phyloP scores from a whole-genome alignment of 1,284 basidiomycete genomes.

The Vanrija pseudolonga region DNA sequence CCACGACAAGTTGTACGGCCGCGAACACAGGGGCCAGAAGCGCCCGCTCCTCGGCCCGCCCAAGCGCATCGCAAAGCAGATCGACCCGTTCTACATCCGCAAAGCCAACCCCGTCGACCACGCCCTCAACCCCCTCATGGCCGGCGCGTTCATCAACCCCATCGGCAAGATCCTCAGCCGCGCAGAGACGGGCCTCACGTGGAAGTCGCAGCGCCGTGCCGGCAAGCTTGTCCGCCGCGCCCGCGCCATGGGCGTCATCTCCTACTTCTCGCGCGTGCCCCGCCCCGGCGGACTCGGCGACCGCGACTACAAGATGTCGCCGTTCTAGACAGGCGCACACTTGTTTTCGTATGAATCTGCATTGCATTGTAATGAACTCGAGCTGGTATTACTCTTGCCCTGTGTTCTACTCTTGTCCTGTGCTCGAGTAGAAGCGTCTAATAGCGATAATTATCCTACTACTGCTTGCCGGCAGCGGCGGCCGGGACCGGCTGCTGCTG shows the following conservation, averaged over 20 bases:
- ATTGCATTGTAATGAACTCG: no score
- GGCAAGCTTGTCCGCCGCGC: conserved; percentile 87
- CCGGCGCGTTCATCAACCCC: conserved; percentile 66
- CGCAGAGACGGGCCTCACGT: conserved; percentile 69
- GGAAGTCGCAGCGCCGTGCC: conserved; percentile 72
- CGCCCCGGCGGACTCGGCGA: conserved; percentile 20
- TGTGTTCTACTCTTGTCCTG: no score
- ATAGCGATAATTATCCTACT: no score
- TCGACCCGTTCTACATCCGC: conserved; percentile 45
- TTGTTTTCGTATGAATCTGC: no score
- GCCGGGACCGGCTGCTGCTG: no score
- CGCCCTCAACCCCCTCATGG: conserved; percentile 61
- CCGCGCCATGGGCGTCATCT: conserved; percentile 87
- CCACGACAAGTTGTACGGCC: conserved; percentile 17
- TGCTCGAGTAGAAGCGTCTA: no score
- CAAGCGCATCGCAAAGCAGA: conserved; percentile 25
- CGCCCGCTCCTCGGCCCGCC: conserved; percentile 42
- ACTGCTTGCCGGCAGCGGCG: no score
- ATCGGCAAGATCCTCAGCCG: conserved; percentile 82
- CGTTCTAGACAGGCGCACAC: no score
- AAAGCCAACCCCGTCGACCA: conserved; percentile 34
- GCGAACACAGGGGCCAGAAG: background rate
- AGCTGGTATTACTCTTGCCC: no score
- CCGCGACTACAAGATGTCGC: background rate
- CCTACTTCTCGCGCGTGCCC: conserved; percentile 46